Conservation (phyloP, 106 monocot genomes). For the Vanilla planifolia region DNA sequence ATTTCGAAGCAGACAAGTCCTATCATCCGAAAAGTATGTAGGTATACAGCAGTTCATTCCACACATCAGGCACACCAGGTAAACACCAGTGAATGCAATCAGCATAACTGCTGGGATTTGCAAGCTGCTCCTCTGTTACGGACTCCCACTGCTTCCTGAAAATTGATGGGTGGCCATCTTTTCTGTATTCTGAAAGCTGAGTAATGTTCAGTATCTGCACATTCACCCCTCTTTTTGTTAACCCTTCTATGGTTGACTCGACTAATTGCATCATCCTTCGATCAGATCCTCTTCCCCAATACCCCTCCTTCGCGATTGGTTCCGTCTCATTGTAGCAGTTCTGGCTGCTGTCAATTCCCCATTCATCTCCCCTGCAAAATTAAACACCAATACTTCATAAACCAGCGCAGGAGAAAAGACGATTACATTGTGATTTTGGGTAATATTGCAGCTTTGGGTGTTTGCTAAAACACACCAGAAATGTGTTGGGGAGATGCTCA, state of each 20-base stretch:
- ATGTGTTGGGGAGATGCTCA: constrained; percentile 71
- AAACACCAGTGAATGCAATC: constrained; percentile 95
- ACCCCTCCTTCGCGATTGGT: constrained; percentile 29
- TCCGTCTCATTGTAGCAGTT: constrained; percentile 73
- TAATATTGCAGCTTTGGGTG: no score
- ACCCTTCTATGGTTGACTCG: constrained; percentile 19
- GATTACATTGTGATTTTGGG: no score
- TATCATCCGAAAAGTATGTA: constrained; percentile 30
- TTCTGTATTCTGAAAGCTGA: constrained; percentile 71
- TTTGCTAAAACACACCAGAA: constrained; percentile 28
- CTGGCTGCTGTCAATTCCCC: constrained; percentile 26
- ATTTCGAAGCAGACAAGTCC: no score
- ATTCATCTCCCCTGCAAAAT: constrained; percentile 47
- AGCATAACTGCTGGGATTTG: constrained; percentile 54
- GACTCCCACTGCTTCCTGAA: constrained; percentile 66
- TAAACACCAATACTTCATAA: not conserved
- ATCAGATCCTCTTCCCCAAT: constrained; percentile 49
- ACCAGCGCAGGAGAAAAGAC: no score
- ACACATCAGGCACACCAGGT: constrained; percentile 82
- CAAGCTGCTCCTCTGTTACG: constrained; percentile 39
- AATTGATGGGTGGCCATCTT: constrained; percentile 76
- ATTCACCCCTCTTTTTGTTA: constrained; percentile 36
- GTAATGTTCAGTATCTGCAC: constrained; percentile 66
- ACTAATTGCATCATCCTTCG: constrained; percentile 35
- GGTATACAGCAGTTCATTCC: constrained; percentile 74